Evolutionary conservation across 805 yeast species (phyloP), one percentile per base, ranked within the genome.

Genomic region (Nematodospora valgi): DNA sequence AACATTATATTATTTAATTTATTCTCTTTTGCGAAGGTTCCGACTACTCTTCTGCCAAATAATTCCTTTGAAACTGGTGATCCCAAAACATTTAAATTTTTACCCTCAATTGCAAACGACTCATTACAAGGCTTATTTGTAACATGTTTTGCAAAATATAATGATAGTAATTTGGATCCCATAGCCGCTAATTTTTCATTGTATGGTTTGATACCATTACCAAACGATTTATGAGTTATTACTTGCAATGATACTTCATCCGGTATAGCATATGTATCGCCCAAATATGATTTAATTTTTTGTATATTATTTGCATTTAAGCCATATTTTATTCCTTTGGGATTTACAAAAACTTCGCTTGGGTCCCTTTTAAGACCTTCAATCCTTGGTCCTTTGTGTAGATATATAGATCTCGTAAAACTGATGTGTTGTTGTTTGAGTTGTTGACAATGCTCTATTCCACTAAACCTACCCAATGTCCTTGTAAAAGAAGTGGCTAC

Each of bases 141-240:
- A 11, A 69, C 74, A 39, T 53, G 53, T 48, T 74, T 72, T 22
- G 77, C 68, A 26, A 70, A 58, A 36, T 51, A 56, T 33, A 71
- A 64, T 52, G 77, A 78, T 44, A 82, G 57, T 47, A 80, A 62
- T 51, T 80, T 82, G 23, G 72, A 54, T 12, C 94, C 97, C 55
- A 86, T 64, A 28, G 82, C 73, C 13, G 86, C 70, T 48, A 91
- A 68, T 57, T 82, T 84, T 56, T 88, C 96, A 62, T 89, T 91
- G 63, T 85, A 86, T 6, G 97, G 96, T 49, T 81, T 78, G 43
- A 75, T 68, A 7, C 96, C 97, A 62, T 86, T 94, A 4, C 94
- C 95, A 69, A 88, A 91, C 15, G 96, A 86, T 64, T 91, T 91
- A 64, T 91, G 97, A 5, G 97, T 89, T 49, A 89, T 65, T 26